Evolutionary conservation across 176 grass and related monocot genomes (phyloP), one percentile per base, ranked within the genome.

Genomic region (Pharus latifolius): DNA sequence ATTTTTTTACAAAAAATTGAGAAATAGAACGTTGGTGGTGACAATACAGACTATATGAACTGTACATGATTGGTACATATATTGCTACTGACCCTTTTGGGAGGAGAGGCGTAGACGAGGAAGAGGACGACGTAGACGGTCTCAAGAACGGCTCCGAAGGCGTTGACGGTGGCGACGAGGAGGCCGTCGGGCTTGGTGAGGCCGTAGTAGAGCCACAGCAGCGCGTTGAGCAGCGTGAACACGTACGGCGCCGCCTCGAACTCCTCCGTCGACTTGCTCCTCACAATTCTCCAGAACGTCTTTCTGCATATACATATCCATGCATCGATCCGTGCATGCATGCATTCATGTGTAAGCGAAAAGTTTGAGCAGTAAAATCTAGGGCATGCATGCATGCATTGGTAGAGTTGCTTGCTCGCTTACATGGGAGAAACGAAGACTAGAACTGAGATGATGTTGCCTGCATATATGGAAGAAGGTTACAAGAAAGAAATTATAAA

Each of bases 391-490:
- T 57, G 45, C n/a, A 42, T 31, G 7, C 14, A 50, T 26, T n/a
- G n/a, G n/a, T n/a, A n/a, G n/a, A n/a, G n/a, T n/a, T n/a, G n/a
- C n/a, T n/a, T n/a, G n/a, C n/a, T n/a, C n/a, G 11, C 89, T 74
- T 82, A 90, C 91, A 90, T 84, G 13, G 87, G 91, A 71, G 87
- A 96, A 32, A 65, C 2, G 52, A 96, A 91, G 53, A 91, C 77
- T n/a, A 91, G 60, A 54, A 88, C 77, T 14, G 91, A 87, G 65
- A 91, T 80, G 31, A 96, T 65, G 69, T 96, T 96, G 42, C 87
- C 91, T 96, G 87, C 65, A 60, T 45, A 25, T 49, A 50, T 1
- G 17, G 2, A 30, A 15, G 20, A 40, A 61, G 13, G 2, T 12
- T 4, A 17, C 3, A 49, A 47, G 4, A 24, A 7, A 43, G 12